These are phyloP conservation scores for Niebla homalea DNA, from an alignment of 495 filamentous ascomycete genomes.

Conservation along the genomic window DNA sequence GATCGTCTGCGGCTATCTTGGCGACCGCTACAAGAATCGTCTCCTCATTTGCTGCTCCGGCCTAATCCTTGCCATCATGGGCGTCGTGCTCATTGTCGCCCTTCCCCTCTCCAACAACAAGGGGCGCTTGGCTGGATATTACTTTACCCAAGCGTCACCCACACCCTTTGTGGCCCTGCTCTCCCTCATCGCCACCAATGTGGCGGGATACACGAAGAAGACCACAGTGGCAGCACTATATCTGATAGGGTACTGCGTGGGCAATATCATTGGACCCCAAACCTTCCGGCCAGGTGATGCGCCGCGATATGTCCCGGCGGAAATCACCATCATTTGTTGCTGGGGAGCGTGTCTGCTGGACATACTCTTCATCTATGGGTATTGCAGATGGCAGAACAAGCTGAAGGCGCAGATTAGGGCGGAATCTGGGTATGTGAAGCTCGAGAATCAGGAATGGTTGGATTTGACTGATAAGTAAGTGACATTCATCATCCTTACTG, in stretches of 20 bases:
- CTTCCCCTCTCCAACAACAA: constrained; percentile 44
- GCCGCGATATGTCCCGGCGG: constrained; percentile 51
- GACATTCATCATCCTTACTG: not conserved
- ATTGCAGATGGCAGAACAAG: constrained; percentile 46
- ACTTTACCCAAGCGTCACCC: constrained; percentile 45
- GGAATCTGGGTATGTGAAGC: constrained; percentile 43
- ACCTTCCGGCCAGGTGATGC: constrained; percentile 46
- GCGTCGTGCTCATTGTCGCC: constrained; percentile 53
- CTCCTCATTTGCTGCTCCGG: constrained; percentile 29
- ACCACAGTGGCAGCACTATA: constrained; percentile 59
- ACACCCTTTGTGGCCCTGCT: constrained; percentile 43
- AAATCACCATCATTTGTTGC: constrained; percentile 56
- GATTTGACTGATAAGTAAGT: constrained; percentile 39
- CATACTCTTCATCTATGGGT: constrained; percentile 48
- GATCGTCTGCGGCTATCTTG: constrained; percentile 44
- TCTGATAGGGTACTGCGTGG: constrained; percentile 51
- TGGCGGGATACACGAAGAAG: constrained; percentile 65
- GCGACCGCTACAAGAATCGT: constrained; percentile 40
- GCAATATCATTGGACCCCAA: constrained; percentile 47
- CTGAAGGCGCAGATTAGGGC: constrained; percentile 43
- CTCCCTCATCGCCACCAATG: constrained; percentile 49
- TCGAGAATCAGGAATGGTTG: constrained; percentile 56
- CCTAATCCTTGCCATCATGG: constrained; percentile 28
- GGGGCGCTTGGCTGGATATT: constrained; percentile 50
- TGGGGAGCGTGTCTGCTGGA: constrained; percentile 41